Evolutionary conservation across 257 asterid genomes (phyloP), one percentile per base, ranked within the genome.

Genomic region (Misopates orontium): DNA sequence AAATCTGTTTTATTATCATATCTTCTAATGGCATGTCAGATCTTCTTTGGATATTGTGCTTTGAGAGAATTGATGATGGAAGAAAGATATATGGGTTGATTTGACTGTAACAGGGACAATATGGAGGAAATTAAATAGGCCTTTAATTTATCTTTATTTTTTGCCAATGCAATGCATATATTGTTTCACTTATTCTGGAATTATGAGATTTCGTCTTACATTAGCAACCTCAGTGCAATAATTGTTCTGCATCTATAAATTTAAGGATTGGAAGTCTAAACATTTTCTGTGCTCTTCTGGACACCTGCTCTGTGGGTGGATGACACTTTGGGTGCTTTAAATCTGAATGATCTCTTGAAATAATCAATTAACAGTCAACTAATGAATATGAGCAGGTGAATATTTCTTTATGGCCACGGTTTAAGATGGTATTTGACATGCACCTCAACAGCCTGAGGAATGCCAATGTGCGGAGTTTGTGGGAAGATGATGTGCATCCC

Each of bases 401-500:
- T 72, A 90, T 94, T 75, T 80, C 96, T 48, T 74, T 94, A 70
- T 94, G 99, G 97, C 99, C 99, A 36, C 95, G 97, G 58, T 94
- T 94, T 85, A 94, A 94, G 88, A 84, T 94, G 92, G 99, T 90
- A 41, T 90, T 94, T 74, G 97, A 94, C 81, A 84, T 88, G 99
- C 99, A 94, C 68, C 89, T 94, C 83, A 81, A 77, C 80, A 94
- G 99, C 75, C 73, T 94, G 66, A 89, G 95, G 56, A 94, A 85
- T 73, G 99, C 96, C 73, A 85, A 78, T 81, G 71, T 94, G 65
- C 81, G 81, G 71, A 84, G 79, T 67, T 77, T 94, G 81, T 94
- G 97, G 99, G 97, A 94, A 79, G 96, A 90, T 85, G 97, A 94
- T 80, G 95, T 94, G 42, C 99, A 79, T 80, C 97, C 96, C 63